phyloP scores from a whole-genome alignment of 1,284 basidiomycete species.

The Mycosarcoma mackinlayi region DNA sequence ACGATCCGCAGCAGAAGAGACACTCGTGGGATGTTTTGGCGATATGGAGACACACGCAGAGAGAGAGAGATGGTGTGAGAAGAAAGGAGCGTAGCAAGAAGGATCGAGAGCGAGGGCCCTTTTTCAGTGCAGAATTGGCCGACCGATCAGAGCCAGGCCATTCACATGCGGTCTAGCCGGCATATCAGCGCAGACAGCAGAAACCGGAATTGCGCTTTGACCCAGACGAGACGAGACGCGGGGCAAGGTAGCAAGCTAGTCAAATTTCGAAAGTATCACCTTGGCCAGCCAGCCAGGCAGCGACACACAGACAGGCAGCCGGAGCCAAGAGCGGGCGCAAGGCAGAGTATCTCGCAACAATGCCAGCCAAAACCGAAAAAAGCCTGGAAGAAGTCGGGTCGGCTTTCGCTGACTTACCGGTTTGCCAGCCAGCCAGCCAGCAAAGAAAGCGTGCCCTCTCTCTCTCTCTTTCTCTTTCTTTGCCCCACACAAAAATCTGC shows the following conservation, averaged over 20 bases:
- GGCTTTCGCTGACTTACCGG: conserved; percentile 44
- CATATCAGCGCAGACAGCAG: neutral
- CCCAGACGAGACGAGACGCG: conserved; percentile 7
- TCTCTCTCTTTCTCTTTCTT: neutral
- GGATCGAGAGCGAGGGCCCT: conserved; percentile 1
- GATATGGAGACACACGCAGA: conserved; percentile 4
- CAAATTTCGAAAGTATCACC: neutral
- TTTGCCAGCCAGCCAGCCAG: neutral
- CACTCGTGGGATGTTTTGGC: too few species aligned
- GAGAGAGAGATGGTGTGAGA: conserved; percentile 11
- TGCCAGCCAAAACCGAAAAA: neutral
- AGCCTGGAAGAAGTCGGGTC: conserved; percentile 34
- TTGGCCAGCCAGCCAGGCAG: too few species aligned
- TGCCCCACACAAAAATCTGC: neutral
- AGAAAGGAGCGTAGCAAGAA: conserved; percentile 10
- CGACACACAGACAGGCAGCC: too few species aligned
- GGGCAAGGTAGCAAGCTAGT: conserved; percentile 5
- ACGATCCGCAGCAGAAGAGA: conserved; percentile 30
- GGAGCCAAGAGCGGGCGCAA: too few species aligned
- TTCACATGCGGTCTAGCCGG: conserved; percentile 21
- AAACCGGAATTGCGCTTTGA: conserved; percentile 13
- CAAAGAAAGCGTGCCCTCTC: too few species aligned
- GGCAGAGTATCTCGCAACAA: neutral
- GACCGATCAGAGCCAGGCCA: neutral
- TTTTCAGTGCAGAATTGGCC: conserved; percentile 6